Conservation (phyloP, 805 yeast genomes). For the Lipomyces chichibuensis region DNA sequence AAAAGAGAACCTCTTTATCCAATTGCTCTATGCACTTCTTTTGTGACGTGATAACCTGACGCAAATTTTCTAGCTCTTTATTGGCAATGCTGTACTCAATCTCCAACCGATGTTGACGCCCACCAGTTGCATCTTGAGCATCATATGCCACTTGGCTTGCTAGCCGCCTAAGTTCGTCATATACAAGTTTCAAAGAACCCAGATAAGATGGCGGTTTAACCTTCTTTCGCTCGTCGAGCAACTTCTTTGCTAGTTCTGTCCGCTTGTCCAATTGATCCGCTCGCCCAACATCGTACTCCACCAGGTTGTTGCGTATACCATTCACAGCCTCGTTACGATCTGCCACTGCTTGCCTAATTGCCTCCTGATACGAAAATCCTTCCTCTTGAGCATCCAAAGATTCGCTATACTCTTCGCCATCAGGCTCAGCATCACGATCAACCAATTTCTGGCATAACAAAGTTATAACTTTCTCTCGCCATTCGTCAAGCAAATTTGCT, state of each 20-base stretch:
- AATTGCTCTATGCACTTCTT: conserved; percentile 48
- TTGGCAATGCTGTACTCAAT: conserved; percentile 20
- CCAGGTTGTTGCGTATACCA: conserved; percentile 43
- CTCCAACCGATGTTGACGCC: conserved; percentile 18
- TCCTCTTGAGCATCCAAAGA: conserved; percentile 77
- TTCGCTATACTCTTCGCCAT: conserved; percentile 77
- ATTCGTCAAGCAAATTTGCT: conserved; percentile 53
- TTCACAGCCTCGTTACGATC: conserved; percentile 50
- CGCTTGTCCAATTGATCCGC: conserved; percentile 32
- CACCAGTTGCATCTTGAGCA: conserved; percentile 25
- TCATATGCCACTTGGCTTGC: conserved; percentile 22
- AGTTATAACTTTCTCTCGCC: conserved; percentile 52
- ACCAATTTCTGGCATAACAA: conserved; percentile 57
- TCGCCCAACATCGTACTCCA: conserved; percentile 30
- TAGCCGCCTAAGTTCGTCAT: conserved; percentile 28
- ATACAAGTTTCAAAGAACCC: conserved; percentile 27
- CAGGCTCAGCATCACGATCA: conserved; percentile 54
- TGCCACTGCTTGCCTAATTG: conserved; percentile 43
- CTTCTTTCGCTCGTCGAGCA: conserved; percentile 37
- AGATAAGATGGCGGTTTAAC: conserved; percentile 23
- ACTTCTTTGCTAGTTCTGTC: conserved; percentile 36
- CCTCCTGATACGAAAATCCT: conserved; percentile 48
- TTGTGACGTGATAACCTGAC: conserved; percentile 44
- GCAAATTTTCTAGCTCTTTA: conserved; percentile 11
- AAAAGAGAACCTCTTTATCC: conserved; percentile 55